Percentiles rank a stretch among this genome's conserved stretches.
phyloP scores from a whole-genome alignment of 768 basidiomycete species.

The Suillus sp. region DNA sequence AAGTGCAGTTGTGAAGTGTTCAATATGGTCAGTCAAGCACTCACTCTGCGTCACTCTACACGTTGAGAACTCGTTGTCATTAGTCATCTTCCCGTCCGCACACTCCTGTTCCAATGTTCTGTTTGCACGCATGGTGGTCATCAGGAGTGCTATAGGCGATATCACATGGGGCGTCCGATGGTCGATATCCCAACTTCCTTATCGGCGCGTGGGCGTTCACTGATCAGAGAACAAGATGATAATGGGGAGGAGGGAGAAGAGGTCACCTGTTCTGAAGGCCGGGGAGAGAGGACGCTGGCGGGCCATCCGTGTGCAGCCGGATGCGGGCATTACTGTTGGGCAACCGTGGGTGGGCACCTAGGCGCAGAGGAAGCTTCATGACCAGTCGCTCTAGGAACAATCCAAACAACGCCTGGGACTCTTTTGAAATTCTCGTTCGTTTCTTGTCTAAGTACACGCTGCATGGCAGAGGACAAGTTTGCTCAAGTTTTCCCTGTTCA shows the following conservation, averaged over 20 bases:
- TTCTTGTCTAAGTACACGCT: background rate
- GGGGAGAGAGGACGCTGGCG: constrained; percentile 19
- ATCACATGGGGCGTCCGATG: constrained; percentile 63
- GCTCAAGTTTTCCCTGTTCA: background rate
- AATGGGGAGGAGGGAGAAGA: constrained; percentile 20
- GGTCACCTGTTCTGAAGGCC: constrained; percentile 6
- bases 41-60: background rate
- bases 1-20: constrained; percentile 50
- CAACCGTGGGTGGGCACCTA: constrained; percentile 31
- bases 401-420: constrained; percentile 3
- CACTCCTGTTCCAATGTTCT: constrained; percentile 72
- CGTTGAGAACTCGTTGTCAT: constrained; percentile 12
- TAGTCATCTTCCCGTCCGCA: constrained; percentile 77
- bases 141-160: constrained; percentile 71
- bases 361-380: constrained; percentile 4
- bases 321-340: constrained; percentile 85
- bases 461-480: background rate
- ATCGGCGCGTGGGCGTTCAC: constrained; percentile 25
- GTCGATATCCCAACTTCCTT: constrained; percentile 38
- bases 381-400: background rate
- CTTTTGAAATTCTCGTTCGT: background rate
- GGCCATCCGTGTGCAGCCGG: constrained; percentile 78
- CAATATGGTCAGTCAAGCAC: constrained; percentile 64
- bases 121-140: constrained; percentile 83
- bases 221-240: constrained; percentile 22